Conservation (phyloP, 176 grass and related monocot species). For the Metroxylon sagu region DNA sequence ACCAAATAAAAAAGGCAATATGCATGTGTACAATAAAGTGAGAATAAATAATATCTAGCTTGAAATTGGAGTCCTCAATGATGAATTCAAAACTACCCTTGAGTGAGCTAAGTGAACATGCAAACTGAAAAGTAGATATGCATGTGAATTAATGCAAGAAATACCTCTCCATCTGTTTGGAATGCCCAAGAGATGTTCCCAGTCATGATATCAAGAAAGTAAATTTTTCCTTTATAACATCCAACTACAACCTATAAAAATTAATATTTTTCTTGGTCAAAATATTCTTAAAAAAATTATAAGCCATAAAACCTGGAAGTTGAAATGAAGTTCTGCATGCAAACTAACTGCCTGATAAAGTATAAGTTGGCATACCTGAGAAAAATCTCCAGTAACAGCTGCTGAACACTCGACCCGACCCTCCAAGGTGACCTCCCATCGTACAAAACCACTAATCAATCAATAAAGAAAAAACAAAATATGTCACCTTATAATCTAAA, state of each 20-base stretch:
- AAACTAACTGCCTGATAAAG: not conserved
- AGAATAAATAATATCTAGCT: too few relatives aligned
- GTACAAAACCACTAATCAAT: conserved; percentile 48
- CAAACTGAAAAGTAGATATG: not conserved
- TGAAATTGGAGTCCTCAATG: too few relatives aligned
- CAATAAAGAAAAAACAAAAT: conserved; percentile 2
- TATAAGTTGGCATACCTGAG: conserved; percentile 35
- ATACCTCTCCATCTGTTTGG: conserved; percentile 81
- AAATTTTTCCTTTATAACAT: conserved; percentile 91
- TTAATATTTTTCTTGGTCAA: conserved; percentile 21
- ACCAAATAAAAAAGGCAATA: too few relatives aligned
- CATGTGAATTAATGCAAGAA: not conserved
- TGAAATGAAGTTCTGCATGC: not conserved
- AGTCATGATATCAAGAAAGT: conserved; percentile 61
- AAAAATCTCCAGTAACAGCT: conserved; percentile 68
- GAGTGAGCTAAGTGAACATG: too few relatives aligned
- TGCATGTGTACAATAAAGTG: too few relatives aligned
- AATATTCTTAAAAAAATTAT: too few relatives aligned
- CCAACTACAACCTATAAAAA: conserved; percentile 71
- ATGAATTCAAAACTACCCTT: too few relatives aligned
- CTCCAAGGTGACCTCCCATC: conserved; percentile 74
- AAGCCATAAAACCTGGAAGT: too few relatives aligned
- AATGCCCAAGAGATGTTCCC: conserved; percentile 60
- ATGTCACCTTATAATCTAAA: too few relatives aligned
- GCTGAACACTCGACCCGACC: conserved; percentile 74